Evolutionary conservation across 345 rosid genomes (phyloP).

Genomic region (Citrus mangshanensis): DNA sequence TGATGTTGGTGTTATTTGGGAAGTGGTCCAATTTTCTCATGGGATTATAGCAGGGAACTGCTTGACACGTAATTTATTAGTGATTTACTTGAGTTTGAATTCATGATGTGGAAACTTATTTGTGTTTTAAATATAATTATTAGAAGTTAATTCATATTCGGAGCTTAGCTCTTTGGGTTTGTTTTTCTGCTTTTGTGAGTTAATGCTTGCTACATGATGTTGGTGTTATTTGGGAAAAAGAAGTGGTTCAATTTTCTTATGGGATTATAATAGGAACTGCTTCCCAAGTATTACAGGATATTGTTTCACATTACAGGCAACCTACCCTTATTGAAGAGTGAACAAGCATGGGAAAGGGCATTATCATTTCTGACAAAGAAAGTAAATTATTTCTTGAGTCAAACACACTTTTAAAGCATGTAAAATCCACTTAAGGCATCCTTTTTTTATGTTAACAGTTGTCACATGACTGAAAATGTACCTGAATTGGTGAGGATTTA

Average conservation of each 20-base stretch:
- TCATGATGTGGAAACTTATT: neutral
- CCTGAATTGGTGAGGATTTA: neutral
- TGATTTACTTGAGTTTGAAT: neutral
- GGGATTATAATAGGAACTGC: neutral
- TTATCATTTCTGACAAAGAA: neutral
- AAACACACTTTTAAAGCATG: neutral
- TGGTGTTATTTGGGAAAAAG: neutral
- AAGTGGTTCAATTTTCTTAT: neutral
- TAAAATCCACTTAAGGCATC: neutral
- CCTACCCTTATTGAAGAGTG: neutral
- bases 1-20: neutral
- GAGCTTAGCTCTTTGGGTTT: too few relatives aligned
- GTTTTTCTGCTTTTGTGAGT: neutral
- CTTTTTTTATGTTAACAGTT: neutral
- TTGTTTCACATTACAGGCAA: neutral
- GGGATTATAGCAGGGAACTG: neutral
- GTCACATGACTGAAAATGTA: neutral
- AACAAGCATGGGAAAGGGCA: neutral
- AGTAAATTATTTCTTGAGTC: neutral
- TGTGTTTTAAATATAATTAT: too few relatives aligned
- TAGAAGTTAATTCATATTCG: too few relatives aligned
- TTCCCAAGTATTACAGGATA: neutral
- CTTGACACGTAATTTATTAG: neutral
- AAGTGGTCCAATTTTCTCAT: neutral
- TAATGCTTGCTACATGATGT: too few relatives aligned